A percentile compares a stretch with the other conserved stretches of the same genome.
phyloP scores from a whole-genome alignment of 805 yeast genomes.

The Ascoidea asiatica region DNA sequence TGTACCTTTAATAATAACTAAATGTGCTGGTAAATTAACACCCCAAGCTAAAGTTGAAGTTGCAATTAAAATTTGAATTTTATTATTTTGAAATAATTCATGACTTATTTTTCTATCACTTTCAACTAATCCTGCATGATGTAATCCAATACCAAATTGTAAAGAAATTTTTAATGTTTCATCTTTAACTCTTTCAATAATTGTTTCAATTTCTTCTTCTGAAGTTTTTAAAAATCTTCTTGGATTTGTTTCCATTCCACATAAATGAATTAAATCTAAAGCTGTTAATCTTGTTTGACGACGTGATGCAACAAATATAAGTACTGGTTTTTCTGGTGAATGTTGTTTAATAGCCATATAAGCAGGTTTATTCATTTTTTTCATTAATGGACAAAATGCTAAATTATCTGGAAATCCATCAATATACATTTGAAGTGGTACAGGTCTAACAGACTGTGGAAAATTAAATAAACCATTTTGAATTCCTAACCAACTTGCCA shows the following conservation, averaged over 20 bases:
- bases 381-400: constrained; percentile 77
- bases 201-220: constrained; percentile 44
- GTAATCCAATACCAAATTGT: constrained; percentile 77
- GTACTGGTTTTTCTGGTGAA: constrained; percentile 72
- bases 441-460: constrained; percentile 74
- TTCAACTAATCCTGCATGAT: constrained; percentile 95
- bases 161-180: constrained; percentile 70
- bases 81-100: constrained; percentile 71
- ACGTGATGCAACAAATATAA: constrained; percentile 76
- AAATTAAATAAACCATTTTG: constrained; percentile 60
- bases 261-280: constrained; percentile 59
- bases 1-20: constrained; percentile 94
- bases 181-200: constrained; percentile 52
- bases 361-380: constrained; percentile 81
- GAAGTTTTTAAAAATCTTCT: constrained; percentile 53
- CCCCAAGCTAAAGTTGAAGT: constrained; percentile 99
- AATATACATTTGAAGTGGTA: constrained; percentile 75
- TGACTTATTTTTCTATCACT: constrained; percentile 84
- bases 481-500: constrained; percentile 78
- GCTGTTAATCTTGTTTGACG: constrained; percentile 76
- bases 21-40: constrained; percentile 96
- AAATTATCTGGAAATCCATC: constrained; percentile 77
- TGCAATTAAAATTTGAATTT: constrained; percentile 84
- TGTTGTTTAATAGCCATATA: constrained; percentile 87
- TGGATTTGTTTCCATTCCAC: constrained; percentile 71